Percentiles rank a stretch among this genome's conserved stretches.
Evolutionary conservation across 2,329 filamentous ascomycete genomes (phyloP).

Genomic region (Dactylellina leptospora): DNA sequence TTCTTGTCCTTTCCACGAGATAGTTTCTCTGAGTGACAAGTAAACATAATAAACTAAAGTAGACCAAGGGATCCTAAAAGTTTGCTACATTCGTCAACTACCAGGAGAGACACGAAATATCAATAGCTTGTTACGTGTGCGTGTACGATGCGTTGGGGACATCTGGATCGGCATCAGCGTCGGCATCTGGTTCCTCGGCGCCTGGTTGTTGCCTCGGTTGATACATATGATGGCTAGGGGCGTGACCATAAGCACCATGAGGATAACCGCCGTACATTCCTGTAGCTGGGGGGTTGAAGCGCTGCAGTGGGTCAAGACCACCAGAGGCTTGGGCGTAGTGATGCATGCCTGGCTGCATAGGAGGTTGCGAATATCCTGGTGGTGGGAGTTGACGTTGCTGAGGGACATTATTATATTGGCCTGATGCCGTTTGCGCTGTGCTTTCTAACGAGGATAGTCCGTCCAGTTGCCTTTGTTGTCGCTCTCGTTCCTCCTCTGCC

Average conservation of each 20-base stretch:
- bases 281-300: constrained; percentile 40
- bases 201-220: constrained; percentile 54
- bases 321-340: constrained; percentile 71
- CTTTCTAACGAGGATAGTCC: constrained; percentile 67
- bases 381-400: constrained; percentile 74
- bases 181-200: constrained; percentile 56
- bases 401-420: constrained; percentile 65
- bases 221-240: constrained; percentile 41
- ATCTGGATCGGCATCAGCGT: constrained; percentile 57
- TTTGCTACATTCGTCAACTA: no score
- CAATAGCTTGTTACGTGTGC: constrained; percentile 37
- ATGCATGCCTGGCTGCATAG: constrained; percentile 67
- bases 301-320: constrained; percentile 55
- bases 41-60: no score
- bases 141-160: constrained; percentile 56
- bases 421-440: constrained; percentile 63
- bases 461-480: constrained; percentile 66
- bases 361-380: constrained; percentile 73
- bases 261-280: constrained; percentile 43
- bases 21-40: no score
- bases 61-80: no score
- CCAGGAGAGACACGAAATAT: no score
- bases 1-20: no score
- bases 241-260: constrained; percentile 44
- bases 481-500: constrained; percentile 83